These are phyloP conservation scores for Monosporascus sp. DNA, from an alignment of 2,329 filamentous ascomycete species.

Conservation along the genomic window DNA sequence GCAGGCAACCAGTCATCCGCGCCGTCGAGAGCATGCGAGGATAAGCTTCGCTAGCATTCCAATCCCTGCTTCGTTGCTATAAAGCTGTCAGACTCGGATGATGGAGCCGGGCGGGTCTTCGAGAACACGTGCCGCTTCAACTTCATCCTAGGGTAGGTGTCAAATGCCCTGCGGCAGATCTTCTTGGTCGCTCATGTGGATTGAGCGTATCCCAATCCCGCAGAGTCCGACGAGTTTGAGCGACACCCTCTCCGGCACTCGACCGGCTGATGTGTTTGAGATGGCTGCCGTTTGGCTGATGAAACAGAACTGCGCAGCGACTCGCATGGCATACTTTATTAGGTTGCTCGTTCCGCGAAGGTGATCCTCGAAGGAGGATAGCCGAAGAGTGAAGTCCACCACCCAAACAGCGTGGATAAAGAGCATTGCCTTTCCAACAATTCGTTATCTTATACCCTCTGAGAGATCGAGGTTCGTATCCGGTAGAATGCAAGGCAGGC, in stretches of 20 bases:
- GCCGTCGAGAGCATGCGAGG: constrained; percentile 42
- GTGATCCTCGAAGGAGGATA: constrained; percentile 50
- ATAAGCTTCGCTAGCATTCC: constrained; percentile 45
- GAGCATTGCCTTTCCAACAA: constrained; percentile 39
- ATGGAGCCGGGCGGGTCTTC: constrained; percentile 30
- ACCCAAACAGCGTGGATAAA: constrained; percentile 62
- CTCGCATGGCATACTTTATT: constrained; percentile 34
- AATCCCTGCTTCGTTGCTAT: constrained; percentile 36
- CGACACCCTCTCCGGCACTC: constrained; percentile 38
- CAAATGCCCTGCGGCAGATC: constrained; percentile 39
- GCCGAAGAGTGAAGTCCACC: constrained; percentile 57
- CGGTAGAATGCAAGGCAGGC: constrained; percentile 44
- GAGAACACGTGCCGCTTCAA: background rate
- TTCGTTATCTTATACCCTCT: constrained; percentile 30
- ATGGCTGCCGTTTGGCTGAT: constrained; percentile 22
- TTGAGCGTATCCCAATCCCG: constrained; percentile 48
- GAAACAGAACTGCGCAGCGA: constrained; percentile 17
- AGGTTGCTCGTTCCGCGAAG: constrained; percentile 46
- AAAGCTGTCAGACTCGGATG: constrained; percentile 42
- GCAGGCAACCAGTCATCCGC: constrained; percentile 32
- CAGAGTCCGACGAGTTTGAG: constrained; percentile 36
- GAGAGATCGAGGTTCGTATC: constrained; percentile 43
- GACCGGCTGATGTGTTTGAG: background rate
- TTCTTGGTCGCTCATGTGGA: constrained; percentile 57
- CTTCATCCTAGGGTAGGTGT: constrained; percentile 7